Evolutionary conservation across 192 early-diverging fungal genomes (phyloP).

Genomic region (Diversispora epigaea): DNA sequence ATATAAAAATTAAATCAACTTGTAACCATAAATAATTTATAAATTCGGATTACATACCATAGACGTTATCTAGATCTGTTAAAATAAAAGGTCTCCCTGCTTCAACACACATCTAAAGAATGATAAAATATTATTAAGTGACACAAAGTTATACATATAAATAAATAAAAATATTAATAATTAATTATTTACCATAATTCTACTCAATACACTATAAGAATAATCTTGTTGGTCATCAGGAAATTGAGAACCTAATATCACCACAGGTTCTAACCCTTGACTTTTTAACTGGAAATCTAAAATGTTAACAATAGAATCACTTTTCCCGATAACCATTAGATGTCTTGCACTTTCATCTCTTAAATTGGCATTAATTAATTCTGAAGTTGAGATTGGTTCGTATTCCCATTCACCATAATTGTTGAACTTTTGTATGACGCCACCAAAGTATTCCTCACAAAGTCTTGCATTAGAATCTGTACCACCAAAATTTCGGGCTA

Average conservation of each 20-base stretch:
- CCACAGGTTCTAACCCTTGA: background rate
- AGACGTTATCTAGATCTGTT: conserved; percentile 25
- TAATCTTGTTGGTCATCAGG: conserved; percentile 20
- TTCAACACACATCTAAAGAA: conserved; percentile 26
- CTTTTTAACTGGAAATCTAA: background rate
- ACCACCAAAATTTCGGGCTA: conserved; percentile 34
- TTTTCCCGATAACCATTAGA: conserved; percentile 30
- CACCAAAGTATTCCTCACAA: background rate
- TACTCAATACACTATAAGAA: conserved; percentile 23
- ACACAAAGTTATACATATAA: background rate
- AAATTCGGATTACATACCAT: background rate
- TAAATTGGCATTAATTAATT: conserved; percentile 22
- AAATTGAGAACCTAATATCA: conserved; percentile 30
- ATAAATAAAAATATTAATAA: background rate
- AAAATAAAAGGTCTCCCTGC: conserved; percentile 25
- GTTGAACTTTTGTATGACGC: background rate
- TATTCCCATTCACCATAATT: background rate
- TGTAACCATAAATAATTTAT: too few relatives aligned
- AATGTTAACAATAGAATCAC: conserved; percentile 21
- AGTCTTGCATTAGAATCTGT: background rate
- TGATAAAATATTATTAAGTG: background rate
- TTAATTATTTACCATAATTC: conserved; percentile 8
- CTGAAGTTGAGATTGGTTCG: background rate
- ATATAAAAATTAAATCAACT: background rate
- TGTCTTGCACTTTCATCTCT: conserved; percentile 8